Base-by-base conservation (phyloP, 2,329 filamentous ascomycete genomes). In the Anisogramma anomala region DNA sequence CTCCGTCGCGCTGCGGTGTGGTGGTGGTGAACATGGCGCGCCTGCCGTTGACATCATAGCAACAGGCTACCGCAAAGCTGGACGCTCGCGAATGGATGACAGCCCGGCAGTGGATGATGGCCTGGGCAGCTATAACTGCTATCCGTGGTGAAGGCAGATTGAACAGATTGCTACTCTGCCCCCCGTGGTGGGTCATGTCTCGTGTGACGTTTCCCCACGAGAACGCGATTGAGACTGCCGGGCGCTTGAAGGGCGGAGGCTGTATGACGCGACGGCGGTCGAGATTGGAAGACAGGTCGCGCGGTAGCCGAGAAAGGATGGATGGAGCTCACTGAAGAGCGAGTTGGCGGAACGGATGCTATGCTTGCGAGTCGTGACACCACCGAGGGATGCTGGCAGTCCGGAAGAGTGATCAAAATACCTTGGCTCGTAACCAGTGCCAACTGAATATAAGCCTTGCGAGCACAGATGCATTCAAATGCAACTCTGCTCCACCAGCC, bases 201-300 rank as follows among this genome's bases (percentile, higher is more conserved):
- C 26, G 43, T 36, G 39, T 35, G 25, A 45, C 43, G 39, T 45
- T 39, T n/a, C 40, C 19, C 35, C 28, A 39, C 20, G 34, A 38
- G 34, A 27, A 38, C 22, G 31, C 26, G 17, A 30, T 17, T 11
- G 13, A 41, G 17, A 30, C 17, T 23, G 22, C 23, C 25, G 14
- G 5, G n/a, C 22, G 22, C 22, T 23, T 6, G n/a, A 4, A 11
- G 10, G 7, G 33, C 22, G 26, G 6, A 23, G 18, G 10, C 10
- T 30, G 39, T 41, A 36, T 10, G 22, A 34, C 36, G 4, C 28
- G 22, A 28, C 15, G n/a, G 36, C 10, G n/a, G 13, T 15, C 6
- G 26, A n/a, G 10, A 40, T 17, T 31, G 33, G 36, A 25, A 23
- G 32, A 25, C 19, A 30, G 17, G 10, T 17, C 33, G 32, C 39